These are phyloP conservation scores for Saccharomycopsis fibuligera DNA, from an alignment of 805 yeast genomes.

Conservation along the genomic window DNA sequence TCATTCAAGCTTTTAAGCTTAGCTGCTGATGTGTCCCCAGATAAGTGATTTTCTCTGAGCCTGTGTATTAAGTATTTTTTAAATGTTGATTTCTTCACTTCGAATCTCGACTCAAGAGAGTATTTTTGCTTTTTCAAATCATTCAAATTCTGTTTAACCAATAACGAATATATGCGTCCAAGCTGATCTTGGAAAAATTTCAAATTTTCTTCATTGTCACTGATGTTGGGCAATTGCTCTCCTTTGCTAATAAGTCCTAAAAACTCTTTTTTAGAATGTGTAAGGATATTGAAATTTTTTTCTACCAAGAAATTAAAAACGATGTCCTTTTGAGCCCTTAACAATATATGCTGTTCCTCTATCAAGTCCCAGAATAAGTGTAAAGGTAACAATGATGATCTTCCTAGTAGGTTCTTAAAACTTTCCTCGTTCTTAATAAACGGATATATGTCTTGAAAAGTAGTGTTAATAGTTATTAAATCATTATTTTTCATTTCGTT, in stretches of 20 bases:
- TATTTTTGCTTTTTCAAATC: slow-evolving; percentile 23
- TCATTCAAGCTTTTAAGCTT: slow-evolving; percentile 1
- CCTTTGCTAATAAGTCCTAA: slow-evolving; percentile 22
- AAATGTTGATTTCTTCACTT: slow-evolving; percentile 24
- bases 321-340: slow-evolving; percentile 55
- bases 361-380: slow-evolving; percentile 72
- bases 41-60: background rate
- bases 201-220: slow-evolving; percentile 25
- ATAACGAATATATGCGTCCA: slow-evolving; percentile 26
- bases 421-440: slow-evolving; percentile 46
- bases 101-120: slow-evolving; percentile 21
- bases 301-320: slow-evolving; percentile 43
- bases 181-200: slow-evolving; percentile 28
- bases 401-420: slow-evolving; percentile 60
- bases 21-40: slow-evolving; percentile 8
- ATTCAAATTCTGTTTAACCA: slow-evolving; percentile 26
- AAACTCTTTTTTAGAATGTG: slow-evolving; percentile 7
- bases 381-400: slow-evolving; percentile 70
- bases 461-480: slow-evolving; percentile 42
- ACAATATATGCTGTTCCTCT: slow-evolving; percentile 50
- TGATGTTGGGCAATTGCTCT: slow-evolving; percentile 21
- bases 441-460: slow-evolving; percentile 53
- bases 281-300: slow-evolving; percentile 12
- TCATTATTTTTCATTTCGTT: slow-evolving; percentile 29
- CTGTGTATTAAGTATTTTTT: slow-evolving; percentile 22